These are phyloP conservation scores for Plasmodium fragile DNA, from an alignment of 169 alveolate species.

Conservation along the genomic window DNA sequence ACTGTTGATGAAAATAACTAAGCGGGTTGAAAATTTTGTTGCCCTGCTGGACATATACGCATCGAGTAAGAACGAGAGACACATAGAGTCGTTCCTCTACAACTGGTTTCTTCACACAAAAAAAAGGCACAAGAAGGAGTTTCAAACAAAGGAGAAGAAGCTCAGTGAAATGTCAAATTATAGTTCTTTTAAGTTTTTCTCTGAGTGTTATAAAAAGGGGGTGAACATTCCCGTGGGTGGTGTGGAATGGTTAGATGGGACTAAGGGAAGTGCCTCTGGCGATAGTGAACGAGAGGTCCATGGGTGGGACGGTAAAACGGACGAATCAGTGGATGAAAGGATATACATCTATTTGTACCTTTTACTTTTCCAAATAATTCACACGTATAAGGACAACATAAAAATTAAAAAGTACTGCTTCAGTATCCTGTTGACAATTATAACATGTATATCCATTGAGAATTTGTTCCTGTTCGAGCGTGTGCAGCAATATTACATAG, in stretches of 20 bases:
- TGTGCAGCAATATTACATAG: conserved; percentile 49
- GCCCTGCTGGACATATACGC: conserved; percentile 43
- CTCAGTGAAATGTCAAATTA: conserved; percentile 31
- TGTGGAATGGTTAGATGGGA: background rate
- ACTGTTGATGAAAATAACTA: conserved; percentile 59
- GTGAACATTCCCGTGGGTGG: background rate
- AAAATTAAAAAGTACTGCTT: conserved; percentile 69
- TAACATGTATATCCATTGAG: conserved; percentile 55
- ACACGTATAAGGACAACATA: conserved; percentile 55
- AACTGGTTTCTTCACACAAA: conserved; percentile 62
- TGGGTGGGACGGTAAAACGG: background rate
- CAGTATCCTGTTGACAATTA: conserved; percentile 33
- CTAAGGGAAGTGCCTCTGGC: background rate
- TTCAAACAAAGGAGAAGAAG: conserved; percentile 24
- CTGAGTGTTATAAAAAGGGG: conserved; percentile 11
- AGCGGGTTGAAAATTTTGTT: conserved; percentile 39
- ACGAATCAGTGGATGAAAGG: conserved; percentile 16
- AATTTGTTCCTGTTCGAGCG: conserved; percentile 63
- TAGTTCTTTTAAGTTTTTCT: conserved; percentile 30
- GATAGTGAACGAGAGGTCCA: background rate
- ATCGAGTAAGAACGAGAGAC: conserved; percentile 36
- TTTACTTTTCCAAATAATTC: conserved; percentile 57
- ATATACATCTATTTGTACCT: conserved; percentile 56
- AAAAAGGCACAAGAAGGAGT: conserved; percentile 27
- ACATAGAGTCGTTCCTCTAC: conserved; percentile 54